Evolutionary conservation across 345 rosid species (phyloP).

Genomic region (Populus davidiana): DNA sequence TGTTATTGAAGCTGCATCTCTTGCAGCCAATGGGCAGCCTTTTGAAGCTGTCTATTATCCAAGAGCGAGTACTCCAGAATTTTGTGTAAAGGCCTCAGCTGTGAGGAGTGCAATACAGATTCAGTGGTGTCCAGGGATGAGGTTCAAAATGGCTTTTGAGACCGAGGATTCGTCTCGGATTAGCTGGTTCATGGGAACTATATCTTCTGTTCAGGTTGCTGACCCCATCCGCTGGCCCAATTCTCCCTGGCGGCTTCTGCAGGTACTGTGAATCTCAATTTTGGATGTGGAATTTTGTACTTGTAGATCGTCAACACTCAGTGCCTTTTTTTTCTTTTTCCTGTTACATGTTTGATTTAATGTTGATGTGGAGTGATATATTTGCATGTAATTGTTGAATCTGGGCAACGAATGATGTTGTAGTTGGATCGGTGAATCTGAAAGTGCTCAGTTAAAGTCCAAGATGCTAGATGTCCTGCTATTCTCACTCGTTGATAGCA

Average conservation of each 20-base stretch:
- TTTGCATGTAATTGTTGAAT: background rate
- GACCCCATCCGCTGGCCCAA: constrained; percentile 82
- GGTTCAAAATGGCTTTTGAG: constrained; percentile 97
- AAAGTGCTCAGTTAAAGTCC: background rate
- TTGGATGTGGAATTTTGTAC: background rate
- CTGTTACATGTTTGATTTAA: background rate
- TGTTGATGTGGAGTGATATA: background rate
- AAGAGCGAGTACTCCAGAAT: constrained; percentile 78
- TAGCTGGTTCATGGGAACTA: constrained; percentile 97
- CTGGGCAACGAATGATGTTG: background rate
- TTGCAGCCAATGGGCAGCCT: constrained; percentile 58
- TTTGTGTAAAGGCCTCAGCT: constrained; percentile 68
- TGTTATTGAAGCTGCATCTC: constrained; percentile 66
- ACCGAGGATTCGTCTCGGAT: constrained; percentile 88
- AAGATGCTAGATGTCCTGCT: background rate
- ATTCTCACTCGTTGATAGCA: background rate
- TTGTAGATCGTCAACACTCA: background rate
- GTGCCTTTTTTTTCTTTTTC: background rate
- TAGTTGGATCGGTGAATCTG: background rate
- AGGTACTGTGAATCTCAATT: constrained; percentile 42
- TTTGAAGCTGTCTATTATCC: constrained; percentile 89
- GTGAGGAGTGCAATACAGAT: constrained; percentile 66
- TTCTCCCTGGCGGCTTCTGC: constrained; percentile 91
- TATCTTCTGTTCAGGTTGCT: constrained; percentile 69
- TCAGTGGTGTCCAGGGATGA: constrained; percentile 86